Conservation (phyloP, 345 rosid genomes). For the Arabidopsis thaliana region DNA sequence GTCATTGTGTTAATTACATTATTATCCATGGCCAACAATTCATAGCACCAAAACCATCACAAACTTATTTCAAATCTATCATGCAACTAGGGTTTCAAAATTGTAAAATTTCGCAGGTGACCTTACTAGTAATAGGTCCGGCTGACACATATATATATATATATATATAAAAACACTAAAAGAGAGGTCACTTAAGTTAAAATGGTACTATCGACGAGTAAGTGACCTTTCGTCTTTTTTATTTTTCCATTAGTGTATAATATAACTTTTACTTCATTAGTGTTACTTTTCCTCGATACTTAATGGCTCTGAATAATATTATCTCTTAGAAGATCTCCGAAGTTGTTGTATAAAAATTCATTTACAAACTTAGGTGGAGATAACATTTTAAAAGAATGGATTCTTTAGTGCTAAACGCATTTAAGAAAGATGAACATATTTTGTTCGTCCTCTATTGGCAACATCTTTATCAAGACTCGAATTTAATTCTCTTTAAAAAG, state of each 20-base stretch:
- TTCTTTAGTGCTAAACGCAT: constrained; percentile 21
- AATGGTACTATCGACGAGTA: neutral
- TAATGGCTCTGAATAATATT: constrained; percentile 1
- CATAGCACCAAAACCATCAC: no score
- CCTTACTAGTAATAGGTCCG: no score
- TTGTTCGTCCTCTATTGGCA: constrained; percentile 6
- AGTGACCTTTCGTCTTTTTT: constrained; percentile 15
- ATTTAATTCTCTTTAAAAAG: neutral
- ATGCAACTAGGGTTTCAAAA: no score
- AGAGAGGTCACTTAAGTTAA: neutral
- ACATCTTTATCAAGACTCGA: constrained; percentile 22
- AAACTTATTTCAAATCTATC: no score
- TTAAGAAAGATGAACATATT: constrained; percentile 16
- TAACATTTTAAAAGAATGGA: constrained; percentile 11
- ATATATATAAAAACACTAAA: neutral
- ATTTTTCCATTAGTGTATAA: neutral
- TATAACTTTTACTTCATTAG: constrained; percentile 7
- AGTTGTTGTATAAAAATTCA: constrained; percentile 1
- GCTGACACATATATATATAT: no score
- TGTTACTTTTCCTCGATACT: constrained; percentile 18
- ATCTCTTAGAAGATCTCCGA: neutral
- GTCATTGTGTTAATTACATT: no score
- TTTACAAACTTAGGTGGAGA: constrained; percentile 11
- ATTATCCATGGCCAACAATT: no score
- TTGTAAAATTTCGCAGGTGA: no score